These are phyloP conservation scores for Suaeda aralocaspica DNA, from an alignment of 148 eudicot genomes.

Conservation along the genomic window DNA sequence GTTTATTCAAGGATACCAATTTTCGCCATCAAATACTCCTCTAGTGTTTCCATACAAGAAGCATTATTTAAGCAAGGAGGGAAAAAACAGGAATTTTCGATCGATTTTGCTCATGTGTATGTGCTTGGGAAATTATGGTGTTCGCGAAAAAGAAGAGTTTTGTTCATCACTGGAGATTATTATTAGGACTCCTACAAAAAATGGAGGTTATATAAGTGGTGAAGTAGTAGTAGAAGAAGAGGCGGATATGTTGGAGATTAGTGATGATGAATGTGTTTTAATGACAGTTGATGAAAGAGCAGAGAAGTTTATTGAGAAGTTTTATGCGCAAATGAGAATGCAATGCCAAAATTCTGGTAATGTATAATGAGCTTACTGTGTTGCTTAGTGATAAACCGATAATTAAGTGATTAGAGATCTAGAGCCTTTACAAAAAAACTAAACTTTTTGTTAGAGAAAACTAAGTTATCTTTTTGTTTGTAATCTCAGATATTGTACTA, in stretches of 20 bases:
- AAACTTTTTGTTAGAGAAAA: too few species aligned
- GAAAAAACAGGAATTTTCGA: not conserved
- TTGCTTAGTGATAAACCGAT: conserved; percentile 13
- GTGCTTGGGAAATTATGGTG: conserved; percentile 16
- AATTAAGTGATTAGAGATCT: too few species aligned
- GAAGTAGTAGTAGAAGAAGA: conserved; percentile 4
- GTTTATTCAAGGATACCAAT: conserved; percentile 26
- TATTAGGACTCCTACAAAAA: not conserved
- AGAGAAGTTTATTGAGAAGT: conserved; percentile 26
- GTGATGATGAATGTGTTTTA: conserved; percentile 3
- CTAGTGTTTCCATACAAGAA: not conserved
- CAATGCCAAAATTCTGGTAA: conserved; percentile 9
- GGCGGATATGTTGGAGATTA: not conserved
- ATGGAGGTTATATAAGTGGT: not conserved
- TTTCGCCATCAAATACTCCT: conserved; percentile 19
- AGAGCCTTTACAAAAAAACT: too few species aligned
- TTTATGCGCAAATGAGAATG: conserved; percentile 33
- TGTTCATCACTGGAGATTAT: conserved; percentile 3
- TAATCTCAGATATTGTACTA: too few species aligned
- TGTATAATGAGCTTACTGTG: not conserved
- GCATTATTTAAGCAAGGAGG: not conserved
- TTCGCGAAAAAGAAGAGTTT: conserved; percentile 5
- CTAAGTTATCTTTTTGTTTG: too few species aligned
- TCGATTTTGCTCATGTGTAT: conserved; percentile 13
- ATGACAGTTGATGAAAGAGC: conserved; percentile 31